phyloP scores from a whole-genome alignment of 306 rosid genomes.

The Vigna angularis region DNA sequence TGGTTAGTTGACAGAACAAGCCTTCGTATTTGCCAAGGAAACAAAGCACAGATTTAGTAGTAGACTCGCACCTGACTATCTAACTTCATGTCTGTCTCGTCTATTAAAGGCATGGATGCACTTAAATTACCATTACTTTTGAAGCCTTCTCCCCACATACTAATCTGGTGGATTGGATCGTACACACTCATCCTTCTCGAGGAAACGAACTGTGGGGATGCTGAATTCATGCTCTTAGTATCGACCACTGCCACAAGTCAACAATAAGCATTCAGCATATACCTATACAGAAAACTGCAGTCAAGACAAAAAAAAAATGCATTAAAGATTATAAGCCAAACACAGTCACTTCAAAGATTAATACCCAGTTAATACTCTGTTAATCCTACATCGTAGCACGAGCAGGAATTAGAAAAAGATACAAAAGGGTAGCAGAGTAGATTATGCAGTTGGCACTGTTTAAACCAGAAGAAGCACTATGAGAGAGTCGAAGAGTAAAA shows the following conservation, averaged over 20 bases:
- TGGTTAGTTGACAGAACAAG: slow-evolving; percentile 33
- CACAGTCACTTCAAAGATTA: neutral
- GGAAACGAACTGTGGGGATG: slow-evolving; percentile 71
- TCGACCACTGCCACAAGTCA: slow-evolving; percentile 45
- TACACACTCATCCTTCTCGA: slow-evolving; percentile 80
- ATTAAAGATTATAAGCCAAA: neutral
- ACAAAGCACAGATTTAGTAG: slow-evolving; percentile 13
- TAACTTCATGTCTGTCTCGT: slow-evolving; percentile 66
- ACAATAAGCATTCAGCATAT: slow-evolving; percentile 31
- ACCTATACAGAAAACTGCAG: slow-evolving; percentile 20
- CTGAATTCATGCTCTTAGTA: slow-evolving; percentile 72
- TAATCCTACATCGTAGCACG: neutral
- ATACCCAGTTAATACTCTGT: too few relatives aligned
- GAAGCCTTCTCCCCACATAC: slow-evolving; percentile 90
- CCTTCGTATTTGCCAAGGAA: slow-evolving; percentile 30
- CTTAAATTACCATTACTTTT: slow-evolving; percentile 62
- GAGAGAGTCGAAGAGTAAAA: neutral
- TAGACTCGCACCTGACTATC: slow-evolving; percentile 67
- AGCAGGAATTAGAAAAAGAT: neutral
- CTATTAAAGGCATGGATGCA: slow-evolving; percentile 63
- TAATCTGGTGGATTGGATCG: slow-evolving; percentile 89
- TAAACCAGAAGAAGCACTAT: slow-evolving; percentile 16
- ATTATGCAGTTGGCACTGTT: neutral
- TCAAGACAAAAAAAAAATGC: neutral
- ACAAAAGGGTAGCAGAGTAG: slow-evolving; percentile 17